These are phyloP conservation scores for Allium fistulosum DNA, from an alignment of 106 monocot genomes.

Conservation along the genomic window DNA sequence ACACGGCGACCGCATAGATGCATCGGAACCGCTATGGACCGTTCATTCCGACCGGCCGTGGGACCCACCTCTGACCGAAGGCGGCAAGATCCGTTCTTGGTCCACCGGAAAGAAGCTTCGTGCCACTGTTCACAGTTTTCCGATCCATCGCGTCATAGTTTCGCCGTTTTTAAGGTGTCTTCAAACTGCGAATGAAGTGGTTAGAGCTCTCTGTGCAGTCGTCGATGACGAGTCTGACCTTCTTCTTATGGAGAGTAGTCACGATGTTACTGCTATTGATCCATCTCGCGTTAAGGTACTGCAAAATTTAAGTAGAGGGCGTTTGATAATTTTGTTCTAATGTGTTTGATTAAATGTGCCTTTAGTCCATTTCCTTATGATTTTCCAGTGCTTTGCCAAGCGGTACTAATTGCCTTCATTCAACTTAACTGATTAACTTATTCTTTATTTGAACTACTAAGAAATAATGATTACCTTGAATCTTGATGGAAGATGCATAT, in stretches of 20 bases:
- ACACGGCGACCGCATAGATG: slow-evolving; percentile 79
- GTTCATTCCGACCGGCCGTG: slow-evolving; percentile 41
- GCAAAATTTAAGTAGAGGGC: background rate
- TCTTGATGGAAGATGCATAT: no score
- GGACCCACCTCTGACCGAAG: slow-evolving; percentile 72
- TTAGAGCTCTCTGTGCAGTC: slow-evolving; percentile 49
- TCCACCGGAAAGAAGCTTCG: slow-evolving; percentile 40
- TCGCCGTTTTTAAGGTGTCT: slow-evolving; percentile 92
- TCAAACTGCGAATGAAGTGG: slow-evolving; percentile 64
- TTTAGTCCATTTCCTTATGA: no score
- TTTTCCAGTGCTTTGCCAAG: no score
- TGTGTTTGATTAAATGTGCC: no score
- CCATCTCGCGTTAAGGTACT: slow-evolving; percentile 66
- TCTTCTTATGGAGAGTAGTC: slow-evolving; percentile 34
- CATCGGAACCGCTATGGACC: slow-evolving; percentile 46
- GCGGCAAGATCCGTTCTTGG: slow-evolving; percentile 62
- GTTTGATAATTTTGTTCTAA: no score
- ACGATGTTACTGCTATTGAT: slow-evolving; percentile 25
- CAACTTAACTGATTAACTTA: no score
- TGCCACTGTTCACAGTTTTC: slow-evolving; percentile 10
- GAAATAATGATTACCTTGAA: no score
- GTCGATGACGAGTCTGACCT: slow-evolving; percentile 27
- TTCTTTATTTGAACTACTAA: no score
- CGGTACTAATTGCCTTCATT: no score
- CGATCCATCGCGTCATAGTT: slow-evolving; percentile 59